Base-by-base conservation (phyloP, 2,329 filamentous ascomycete genomes). In the Claviceps sp. region DNA sequence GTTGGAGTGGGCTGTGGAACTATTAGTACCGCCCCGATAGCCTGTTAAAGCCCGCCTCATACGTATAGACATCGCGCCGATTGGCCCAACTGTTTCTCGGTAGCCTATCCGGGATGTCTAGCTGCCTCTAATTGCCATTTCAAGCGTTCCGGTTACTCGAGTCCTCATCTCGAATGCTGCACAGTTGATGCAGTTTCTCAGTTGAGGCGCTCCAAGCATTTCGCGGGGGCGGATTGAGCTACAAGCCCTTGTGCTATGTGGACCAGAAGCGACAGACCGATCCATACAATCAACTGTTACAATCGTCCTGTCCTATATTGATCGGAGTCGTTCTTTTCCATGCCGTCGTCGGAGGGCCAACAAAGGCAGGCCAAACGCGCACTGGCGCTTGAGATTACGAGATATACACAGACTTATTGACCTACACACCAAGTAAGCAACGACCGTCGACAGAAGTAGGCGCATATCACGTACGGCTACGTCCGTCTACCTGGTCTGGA, bases 51-150 rank as follows among this genome's bases (percentile, higher is more conserved):
- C 13, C 43, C 43, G 30, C 30, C 30, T 34, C 30, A 34, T 34
- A 11, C 13, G 16, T 14, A 30, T 45, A 16, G 24, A 52, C 42
- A 44, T 42, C 30, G 43, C 30, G 43, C 30, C 45, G 42, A 42
- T 47, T 53, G 47, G 45, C 26, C 37, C 51, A 42, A 34, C n/a
- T 50, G 48, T 53, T 48, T 53, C 52, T 53, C 48, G 52, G 48
- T 47, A 47, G 43, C 22, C 48, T 50, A 38, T 42, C 48, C 48
- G 52, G 37, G 38, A 38, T 50, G 24, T 16, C 13, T 9, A n/a
- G n/a, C 47, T 47, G 50, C 52, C 43, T 50, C 48, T 34, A 11
- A 4, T 34, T 34, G 47, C 44, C 48, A 47, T 40, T 50, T 50
- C 52, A 48, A 46, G 52, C 43, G 14, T 26, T 50, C 48, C 44